Conservation (phyloP, 2,329 filamentous ascomycete species). For the Didymella pinodella region DNA sequence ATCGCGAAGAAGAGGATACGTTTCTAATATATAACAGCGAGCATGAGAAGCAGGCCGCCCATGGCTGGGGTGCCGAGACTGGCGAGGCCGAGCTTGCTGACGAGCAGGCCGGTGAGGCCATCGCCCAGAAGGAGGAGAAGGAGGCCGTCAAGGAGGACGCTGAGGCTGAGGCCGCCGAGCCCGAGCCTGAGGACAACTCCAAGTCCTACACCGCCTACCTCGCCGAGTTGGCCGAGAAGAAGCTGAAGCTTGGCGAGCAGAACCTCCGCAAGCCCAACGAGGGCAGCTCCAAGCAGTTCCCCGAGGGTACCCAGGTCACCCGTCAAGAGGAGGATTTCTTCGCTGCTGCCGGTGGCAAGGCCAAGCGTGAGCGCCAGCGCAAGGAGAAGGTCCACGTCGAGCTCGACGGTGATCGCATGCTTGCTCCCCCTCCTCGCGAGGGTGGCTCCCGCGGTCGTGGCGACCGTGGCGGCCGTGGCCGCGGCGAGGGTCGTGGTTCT, state of each 20-base stretch:
- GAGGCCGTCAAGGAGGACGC: slow-evolving; percentile 56
- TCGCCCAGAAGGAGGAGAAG: slow-evolving; percentile 85
- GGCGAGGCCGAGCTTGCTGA: slow-evolving; percentile 87
- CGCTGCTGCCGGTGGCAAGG: slow-evolving; percentile 75
- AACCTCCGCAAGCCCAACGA: slow-evolving; percentile 91
- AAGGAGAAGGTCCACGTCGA: slow-evolving; percentile 91
- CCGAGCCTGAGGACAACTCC: slow-evolving; percentile 80
- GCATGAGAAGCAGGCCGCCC: slow-evolving; percentile 84
- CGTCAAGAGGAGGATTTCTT: slow-evolving; percentile 76
- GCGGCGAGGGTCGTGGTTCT: slow-evolving; percentile 62
- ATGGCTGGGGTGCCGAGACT: slow-evolving; percentile 86
- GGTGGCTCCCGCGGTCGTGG: slow-evolving; percentile 59
- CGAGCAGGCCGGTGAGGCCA: slow-evolving; percentile 88
- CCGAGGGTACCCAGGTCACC: slow-evolving; percentile 70
- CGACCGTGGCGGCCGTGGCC: slow-evolving; percentile 55
- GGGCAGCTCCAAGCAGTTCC: slow-evolving; percentile 95
- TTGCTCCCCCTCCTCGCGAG: slow-evolving; percentile 62
- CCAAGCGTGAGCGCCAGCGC: slow-evolving; percentile 82
- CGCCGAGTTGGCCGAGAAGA: slow-evolving; percentile 78
- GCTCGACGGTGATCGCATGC: slow-evolving; percentile 75
- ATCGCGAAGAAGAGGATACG: neutral
- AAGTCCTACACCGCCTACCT: slow-evolving; percentile 92
- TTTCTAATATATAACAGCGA: slow-evolving; percentile 61
- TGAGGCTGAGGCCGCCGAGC: slow-evolving; percentile 55
- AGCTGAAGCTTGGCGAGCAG: slow-evolving; percentile 71